A percentile compares a stretch with the other conserved stretches of the same genome.
These are phyloP conservation scores for Eutypa lata DNA, from an alignment of 2,329 filamentous ascomycete species.

Conservation along the genomic window DNA sequence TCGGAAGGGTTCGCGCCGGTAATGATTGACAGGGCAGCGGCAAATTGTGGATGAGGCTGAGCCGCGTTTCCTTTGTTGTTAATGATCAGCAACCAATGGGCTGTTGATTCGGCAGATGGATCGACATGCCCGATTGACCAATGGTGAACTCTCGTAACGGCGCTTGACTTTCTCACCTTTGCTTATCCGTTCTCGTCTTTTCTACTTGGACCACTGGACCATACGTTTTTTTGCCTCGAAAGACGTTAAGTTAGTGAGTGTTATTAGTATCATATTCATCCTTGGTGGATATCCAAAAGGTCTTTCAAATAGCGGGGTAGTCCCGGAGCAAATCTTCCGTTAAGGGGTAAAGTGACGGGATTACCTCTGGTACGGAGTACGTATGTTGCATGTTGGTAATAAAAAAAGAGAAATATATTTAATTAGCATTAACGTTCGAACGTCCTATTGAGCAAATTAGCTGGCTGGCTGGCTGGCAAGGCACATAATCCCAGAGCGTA, in stretches of 20 bases:
- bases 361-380: too few species aligned
- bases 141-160: not conserved
- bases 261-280: too few species aligned
- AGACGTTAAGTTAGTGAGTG: not conserved
- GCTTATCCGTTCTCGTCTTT: not conserved
- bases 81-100: not conserved
- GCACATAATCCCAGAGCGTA: too few species aligned
- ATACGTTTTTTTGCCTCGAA: not conserved
- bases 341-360: too few species aligned
- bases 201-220: not conserved
- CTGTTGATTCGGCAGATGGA: not conserved
- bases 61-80: not conserved
- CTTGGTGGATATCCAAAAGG: too few species aligned
- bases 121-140: not conserved
- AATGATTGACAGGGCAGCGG: not conserved
- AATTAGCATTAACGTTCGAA: too few species aligned
- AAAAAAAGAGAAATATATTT: too few species aligned
- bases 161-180: not conserved
- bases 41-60: not conserved
- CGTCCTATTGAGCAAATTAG: too few species aligned
- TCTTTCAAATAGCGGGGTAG: too few species aligned
- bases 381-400: too few species aligned
- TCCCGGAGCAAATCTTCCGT: not conserved
- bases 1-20: not conserved
- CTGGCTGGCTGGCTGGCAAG: too few species aligned